These are phyloP conservation scores for Pyrus communis DNA, from an alignment of 306 rosid genomes.

Conservation along the genomic window DNA sequence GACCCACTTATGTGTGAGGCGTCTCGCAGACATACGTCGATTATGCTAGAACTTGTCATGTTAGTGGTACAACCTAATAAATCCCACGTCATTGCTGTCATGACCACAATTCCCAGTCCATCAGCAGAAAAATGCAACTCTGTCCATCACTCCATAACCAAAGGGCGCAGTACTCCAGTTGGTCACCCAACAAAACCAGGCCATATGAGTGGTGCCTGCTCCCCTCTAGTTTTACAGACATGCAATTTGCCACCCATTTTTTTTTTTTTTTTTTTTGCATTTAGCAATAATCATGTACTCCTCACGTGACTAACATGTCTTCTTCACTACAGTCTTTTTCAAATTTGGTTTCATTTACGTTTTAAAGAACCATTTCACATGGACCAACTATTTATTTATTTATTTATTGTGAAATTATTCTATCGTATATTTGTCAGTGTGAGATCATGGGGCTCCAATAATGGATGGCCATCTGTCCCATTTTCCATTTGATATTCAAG, in stretches of 20 bases:
- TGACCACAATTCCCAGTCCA: not conserved
- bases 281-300: slow-evolving; percentile 37
- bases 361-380: slow-evolving; percentile 60
- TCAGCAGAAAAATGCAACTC: not conserved
- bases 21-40: not conserved
- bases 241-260: too few species aligned
- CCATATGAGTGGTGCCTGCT: not conserved
- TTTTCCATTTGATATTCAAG: slow-evolving; percentile 1
- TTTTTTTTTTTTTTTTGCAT: too few species aligned
- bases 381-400: slow-evolving; percentile 33
- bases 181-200: slow-evolving; percentile 19
- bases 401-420: slow-evolving; percentile 22
- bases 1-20: not conserved
- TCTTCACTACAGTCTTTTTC: slow-evolving; percentile 23
- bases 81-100: not conserved
- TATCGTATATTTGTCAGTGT: slow-evolving; percentile 34
- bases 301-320: slow-evolving; percentile 47
- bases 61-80: not conserved
- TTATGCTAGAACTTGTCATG: not conserved
- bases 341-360: slow-evolving; percentile 20
- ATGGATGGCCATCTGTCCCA: slow-evolving; percentile 17
- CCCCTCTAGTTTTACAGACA: not conserved
- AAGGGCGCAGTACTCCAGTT: slow-evolving; percentile 3
- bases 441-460: slow-evolving; percentile 25
- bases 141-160: not conserved